A percentile compares a stretch with the other conserved stretches of the same genome.
phyloP scores from a whole-genome alignment of 2,329 filamentous ascomycete species.

The Alternaria arborescens region DNA sequence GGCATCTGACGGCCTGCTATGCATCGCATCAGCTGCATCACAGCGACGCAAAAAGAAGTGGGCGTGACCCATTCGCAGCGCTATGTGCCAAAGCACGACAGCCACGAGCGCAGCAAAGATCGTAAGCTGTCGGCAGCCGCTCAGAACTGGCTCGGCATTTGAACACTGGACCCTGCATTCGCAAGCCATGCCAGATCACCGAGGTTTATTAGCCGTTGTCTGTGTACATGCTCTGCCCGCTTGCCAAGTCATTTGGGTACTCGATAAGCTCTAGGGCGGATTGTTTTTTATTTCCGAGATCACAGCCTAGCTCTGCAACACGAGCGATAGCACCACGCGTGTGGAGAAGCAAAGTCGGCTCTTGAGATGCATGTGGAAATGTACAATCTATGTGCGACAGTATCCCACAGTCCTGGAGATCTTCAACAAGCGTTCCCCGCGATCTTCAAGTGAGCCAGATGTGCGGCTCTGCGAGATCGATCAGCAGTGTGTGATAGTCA shows the following conservation, averaged over 20 bases:
- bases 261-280: conserved; percentile 22
- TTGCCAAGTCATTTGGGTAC: conserved; percentile 19
- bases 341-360: conserved; percentile 21
- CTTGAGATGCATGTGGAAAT: conserved; percentile 9
- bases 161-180: conserved; percentile 32
- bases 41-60: conserved; percentile 2
- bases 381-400: conserved; percentile 19
- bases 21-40: not conserved
- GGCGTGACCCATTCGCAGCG: not conserved
- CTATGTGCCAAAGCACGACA: not conserved
- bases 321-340: conserved; percentile 3
- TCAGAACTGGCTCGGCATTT: conserved; percentile 20
- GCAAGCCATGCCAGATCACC: conserved; percentile 21
- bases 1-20: conserved; percentile 1
- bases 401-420: conserved; percentile 29
- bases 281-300: conserved; percentile 29
- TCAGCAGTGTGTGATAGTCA: conserved; percentile 12
- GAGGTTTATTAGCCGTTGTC: conserved; percentile 30
- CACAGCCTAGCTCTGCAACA: conserved; percentile 11
- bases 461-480: conserved; percentile 31
- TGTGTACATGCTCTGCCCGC: conserved; percentile 15
- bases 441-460: conserved; percentile 28
- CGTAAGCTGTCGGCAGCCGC: conserved; percentile 6
- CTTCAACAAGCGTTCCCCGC: conserved; percentile 32
- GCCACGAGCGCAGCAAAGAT: not conserved